phyloP scores from a whole-genome alignment of 306 rosid genomes.

The Cucurbita pepo region DNA sequence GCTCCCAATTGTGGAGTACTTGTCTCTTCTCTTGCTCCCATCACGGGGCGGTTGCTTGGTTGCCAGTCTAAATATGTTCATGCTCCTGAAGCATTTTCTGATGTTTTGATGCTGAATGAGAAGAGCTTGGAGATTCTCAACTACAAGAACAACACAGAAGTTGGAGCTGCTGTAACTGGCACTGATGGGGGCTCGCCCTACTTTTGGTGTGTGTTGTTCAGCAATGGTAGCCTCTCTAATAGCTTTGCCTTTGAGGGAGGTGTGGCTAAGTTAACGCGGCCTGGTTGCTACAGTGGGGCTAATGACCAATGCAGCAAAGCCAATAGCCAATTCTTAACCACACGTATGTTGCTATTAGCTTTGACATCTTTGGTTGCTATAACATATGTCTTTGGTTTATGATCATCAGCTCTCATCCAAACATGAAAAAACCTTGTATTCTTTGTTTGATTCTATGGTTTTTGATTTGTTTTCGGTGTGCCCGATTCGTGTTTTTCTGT shows the following conservation, averaged over 20 bases:
- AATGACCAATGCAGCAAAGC: constrained; percentile 55
- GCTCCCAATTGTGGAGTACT: constrained; percentile 69
- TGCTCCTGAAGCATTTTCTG: constrained; percentile 60
- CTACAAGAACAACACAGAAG: constrained; percentile 61
- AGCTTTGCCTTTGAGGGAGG: constrained; percentile 60
- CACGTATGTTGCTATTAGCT: constrained; percentile 23
- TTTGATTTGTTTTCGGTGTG: background rate
- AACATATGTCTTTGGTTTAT: constrained; percentile 25
- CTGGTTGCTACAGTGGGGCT: constrained; percentile 97
- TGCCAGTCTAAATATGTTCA: constrained; percentile 60
- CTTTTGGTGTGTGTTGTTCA: constrained; percentile 91
- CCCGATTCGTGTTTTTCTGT: background rate
- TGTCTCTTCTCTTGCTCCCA: constrained; percentile 43
- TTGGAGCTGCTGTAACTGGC: constrained; percentile 84
- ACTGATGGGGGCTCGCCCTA: constrained; percentile 74
- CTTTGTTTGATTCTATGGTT: background rate
- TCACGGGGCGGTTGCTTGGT: constrained; percentile 82
- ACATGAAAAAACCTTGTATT: background rate
- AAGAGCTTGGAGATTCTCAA: constrained; percentile 64
- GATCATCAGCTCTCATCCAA: constrained; percentile 14
- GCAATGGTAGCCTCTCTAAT: constrained; percentile 47
- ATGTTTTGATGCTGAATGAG: constrained; percentile 42
- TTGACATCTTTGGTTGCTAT: constrained; percentile 26
- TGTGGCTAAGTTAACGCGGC: constrained; percentile 40
- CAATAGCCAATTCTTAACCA: constrained; percentile 23